Base-by-base conservation (phyloP, 495 filamentous ascomycete species). In the Mycothermus thermophilus region DNA sequence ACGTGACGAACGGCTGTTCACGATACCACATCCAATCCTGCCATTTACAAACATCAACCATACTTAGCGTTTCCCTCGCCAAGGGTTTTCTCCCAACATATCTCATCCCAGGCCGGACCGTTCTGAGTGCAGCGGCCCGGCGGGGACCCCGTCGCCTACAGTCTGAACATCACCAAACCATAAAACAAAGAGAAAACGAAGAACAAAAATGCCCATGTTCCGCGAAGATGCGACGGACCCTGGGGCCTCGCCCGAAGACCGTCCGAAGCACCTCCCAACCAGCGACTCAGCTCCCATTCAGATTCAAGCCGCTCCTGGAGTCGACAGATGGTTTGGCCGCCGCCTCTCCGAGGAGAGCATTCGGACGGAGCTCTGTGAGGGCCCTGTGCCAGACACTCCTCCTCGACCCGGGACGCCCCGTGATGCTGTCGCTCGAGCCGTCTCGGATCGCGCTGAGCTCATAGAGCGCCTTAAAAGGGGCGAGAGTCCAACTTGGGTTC, bases 381-480 rank as follows among this genome's bases (percentile, higher is more conserved):
- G 69, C 6, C 68, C 62, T 4, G 24, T 72, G 9, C 54, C 43
- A 13, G 67, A 70, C 37, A 55, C 49, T 40, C 50, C 57, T 33
- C 41, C 51, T 13, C 33, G n/a, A n/a, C 50, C 50, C 6, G 34
- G 34, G 24, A 57, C 54, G 1, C 55, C 55, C n/a, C 53, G 55
- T 27, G 35, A 44, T 13, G 36, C 44, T 21, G 29, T 39, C 21
- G 33, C 48, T 11, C 45, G 45, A 31, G 34, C 48, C 21, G 61
- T 60, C 32, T 58, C 61, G 10, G 72, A 82, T 47, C 71, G 88
- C 41, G 75, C 72, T 32, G 77, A 86, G 55, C 67, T 93, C 41
- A 94, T 95, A 40, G 74, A 83, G 55, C 68, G 79, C 41, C 69
- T 94, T 43, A 96, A 95, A 62, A 71, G 68, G 57, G 73, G 75